A percentile compares a stretch with the other conserved stretches of the same genome.
Conservation (phyloP, 2,329 filamentous ascomycete species). For the Claviceps pazoutovae region DNA sequence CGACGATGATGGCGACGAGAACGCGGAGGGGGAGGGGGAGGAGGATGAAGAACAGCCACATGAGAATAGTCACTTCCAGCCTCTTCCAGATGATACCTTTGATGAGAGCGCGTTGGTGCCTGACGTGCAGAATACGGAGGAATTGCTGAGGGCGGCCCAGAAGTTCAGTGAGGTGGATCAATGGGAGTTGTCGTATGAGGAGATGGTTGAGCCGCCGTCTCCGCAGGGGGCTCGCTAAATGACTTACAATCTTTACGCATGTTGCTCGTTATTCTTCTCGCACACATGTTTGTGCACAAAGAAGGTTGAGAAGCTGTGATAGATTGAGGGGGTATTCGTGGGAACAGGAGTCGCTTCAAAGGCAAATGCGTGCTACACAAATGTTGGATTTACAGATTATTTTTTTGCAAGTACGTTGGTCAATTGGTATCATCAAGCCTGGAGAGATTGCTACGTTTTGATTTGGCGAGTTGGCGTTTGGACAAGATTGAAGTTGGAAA, state of each 20-base stretch:
- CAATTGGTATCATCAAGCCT: too few species aligned
- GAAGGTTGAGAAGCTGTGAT: too few species aligned
- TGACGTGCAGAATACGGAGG: constrained; percentile 28
- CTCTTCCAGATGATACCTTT: constrained; percentile 32
- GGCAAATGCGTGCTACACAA: not conserved
- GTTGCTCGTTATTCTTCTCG: too few species aligned
- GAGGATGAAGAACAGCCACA: constrained; percentile 14
- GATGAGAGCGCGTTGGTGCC: constrained; percentile 16
- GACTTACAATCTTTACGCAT: too few species aligned
- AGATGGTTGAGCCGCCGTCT: constrained; percentile 42
- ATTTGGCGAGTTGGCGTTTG: too few species aligned
- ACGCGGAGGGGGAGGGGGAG: constrained; percentile 15
- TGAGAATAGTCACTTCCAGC: constrained; percentile 26
- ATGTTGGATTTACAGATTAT: not conserved
- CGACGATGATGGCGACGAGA: not conserved
- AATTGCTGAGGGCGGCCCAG: constrained; percentile 43
- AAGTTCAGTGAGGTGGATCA: constrained; percentile 58
- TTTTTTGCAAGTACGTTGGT: not conserved
- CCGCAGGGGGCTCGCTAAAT: constrained; percentile 33
- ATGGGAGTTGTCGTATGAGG: constrained; percentile 56
- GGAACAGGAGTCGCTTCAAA: not conserved
- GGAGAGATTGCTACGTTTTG: too few species aligned
- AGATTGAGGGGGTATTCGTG: too few species aligned
- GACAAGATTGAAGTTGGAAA: too few species aligned
- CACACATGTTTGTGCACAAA: not conserved